A percentile compares a stretch with the other conserved stretches of the same genome.
Evolutionary conservation across 2,329 filamentous ascomycete species (phyloP).

Genomic region (Fusarium dlaminii): DNA sequence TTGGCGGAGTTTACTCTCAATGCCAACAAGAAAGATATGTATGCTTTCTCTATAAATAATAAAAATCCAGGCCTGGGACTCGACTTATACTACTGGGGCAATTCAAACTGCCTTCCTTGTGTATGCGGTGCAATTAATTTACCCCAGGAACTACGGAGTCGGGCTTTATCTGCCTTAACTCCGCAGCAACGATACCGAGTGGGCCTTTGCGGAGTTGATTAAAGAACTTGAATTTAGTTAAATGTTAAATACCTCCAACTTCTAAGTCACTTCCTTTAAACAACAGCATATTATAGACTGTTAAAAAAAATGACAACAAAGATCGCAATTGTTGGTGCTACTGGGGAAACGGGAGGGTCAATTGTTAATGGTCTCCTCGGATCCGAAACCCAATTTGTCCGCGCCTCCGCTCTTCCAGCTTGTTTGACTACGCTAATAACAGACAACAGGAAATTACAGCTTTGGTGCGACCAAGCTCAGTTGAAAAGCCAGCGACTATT

Average conservation of each 20-base stretch:
- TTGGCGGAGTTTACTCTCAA: not conserved
- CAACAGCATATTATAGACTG: not conserved
- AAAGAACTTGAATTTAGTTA: not conserved
- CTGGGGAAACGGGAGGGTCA: conserved; percentile 52
- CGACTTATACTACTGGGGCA: not conserved
- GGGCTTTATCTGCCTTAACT: not conserved
- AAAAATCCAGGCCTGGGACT: too few relatives aligned
- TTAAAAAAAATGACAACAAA: conserved; percentile 1
- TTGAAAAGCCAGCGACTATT: conserved; percentile 55
- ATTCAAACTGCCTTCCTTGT: not conserved
- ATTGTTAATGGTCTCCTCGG: conserved; percentile 52
- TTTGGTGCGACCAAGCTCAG: conserved; percentile 56
- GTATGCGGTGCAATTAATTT: not conserved
- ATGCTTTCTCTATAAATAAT: too few relatives aligned
- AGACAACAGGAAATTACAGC: conserved; percentile 54
- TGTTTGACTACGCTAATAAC: not conserved
- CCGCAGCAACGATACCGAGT: not conserved
- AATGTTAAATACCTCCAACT: not conserved
- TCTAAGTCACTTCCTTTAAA: not conserved
- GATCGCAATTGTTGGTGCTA: conserved; percentile 52
- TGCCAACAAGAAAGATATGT: rapidly evolving
- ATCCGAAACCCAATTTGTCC: conserved; percentile 41
- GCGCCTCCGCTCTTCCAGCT: not conserved
- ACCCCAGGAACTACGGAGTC: not conserved
- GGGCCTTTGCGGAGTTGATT: not conserved